Evolutionary conservation across 345 rosid species (phyloP).

Genomic region (Zanthoxylum bungeanum): DNA sequence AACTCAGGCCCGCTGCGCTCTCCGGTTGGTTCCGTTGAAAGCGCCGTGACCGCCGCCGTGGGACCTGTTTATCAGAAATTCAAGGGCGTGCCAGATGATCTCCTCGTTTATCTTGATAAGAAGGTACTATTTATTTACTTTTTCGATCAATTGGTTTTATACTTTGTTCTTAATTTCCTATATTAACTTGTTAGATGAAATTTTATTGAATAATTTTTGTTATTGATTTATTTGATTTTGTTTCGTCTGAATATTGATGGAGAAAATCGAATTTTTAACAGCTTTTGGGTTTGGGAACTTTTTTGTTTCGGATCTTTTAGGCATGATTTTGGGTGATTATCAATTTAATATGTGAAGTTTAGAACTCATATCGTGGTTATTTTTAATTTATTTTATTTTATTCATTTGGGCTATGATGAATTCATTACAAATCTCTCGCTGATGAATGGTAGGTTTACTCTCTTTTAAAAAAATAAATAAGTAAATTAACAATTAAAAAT

Average conservation of each 20-base stretch:
- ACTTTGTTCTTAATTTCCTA: too few relatives aligned
- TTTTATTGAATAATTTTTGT: too few relatives aligned
- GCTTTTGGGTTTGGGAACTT: not conserved
- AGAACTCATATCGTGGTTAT: not conserved
- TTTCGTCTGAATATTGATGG: too few relatives aligned
- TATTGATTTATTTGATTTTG: too few relatives aligned
- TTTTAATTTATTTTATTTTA: not conserved
- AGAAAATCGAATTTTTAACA: too few relatives aligned
- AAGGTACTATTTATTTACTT: conserved; percentile 42
- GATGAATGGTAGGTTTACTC: too few relatives aligned
- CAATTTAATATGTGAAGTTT: not conserved
- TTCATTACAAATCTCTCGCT: not conserved
- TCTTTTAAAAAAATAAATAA: too few relatives aligned
- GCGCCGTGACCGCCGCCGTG: conserved; percentile 56
- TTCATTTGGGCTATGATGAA: not conserved
- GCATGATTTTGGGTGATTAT: not conserved
- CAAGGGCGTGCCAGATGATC: conserved; percentile 59
- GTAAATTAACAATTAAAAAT: too few relatives aligned
- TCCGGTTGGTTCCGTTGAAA: conserved; percentile 64
- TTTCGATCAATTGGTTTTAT: not conserved
- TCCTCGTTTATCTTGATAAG: conserved; percentile 64
- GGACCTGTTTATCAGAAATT: conserved; percentile 63
- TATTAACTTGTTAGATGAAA: too few relatives aligned
- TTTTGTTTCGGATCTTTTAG: not conserved
- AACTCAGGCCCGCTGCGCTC: conserved; percentile 80